Conservation (phyloP, 2,329 filamentous ascomycete genomes). For the Paecilomyces fulvus region DNA sequence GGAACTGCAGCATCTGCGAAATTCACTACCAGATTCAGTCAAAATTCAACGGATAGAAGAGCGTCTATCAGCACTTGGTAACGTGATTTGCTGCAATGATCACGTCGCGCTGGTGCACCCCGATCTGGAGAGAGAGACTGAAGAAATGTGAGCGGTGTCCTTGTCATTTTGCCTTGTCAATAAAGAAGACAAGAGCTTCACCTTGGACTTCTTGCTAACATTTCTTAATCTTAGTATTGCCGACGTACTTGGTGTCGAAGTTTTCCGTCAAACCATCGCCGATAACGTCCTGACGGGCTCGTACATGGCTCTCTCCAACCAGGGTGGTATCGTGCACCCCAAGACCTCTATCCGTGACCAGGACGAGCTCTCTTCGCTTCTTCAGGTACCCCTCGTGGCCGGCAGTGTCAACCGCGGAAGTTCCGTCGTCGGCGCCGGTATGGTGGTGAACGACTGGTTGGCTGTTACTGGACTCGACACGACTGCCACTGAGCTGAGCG, state of each 20-base stretch:
- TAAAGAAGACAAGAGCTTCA: background rate
- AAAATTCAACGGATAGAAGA: conserved; percentile 98
- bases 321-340: conserved; percentile 92
- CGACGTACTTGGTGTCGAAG: conserved; percentile 64
- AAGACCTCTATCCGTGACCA: conserved; percentile 97
- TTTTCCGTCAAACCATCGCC: conserved; percentile 74
- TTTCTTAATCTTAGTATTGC: conserved; percentile 50
- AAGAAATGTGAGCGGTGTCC: conserved; percentile 60
- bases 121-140: conserved; percentile 92
- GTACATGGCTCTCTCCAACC: conserved; percentile 95
- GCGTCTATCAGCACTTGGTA: conserved; percentile 86
- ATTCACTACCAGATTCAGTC: conserved; percentile 82
- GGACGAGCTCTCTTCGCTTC: conserved; percentile 85
- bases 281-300: conserved; percentile 94
- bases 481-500: conserved; percentile 93
- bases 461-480: conserved; percentile 90
- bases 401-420: conserved; percentile 89
- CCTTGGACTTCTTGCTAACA: background rate
- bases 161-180: background rate
- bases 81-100: conserved; percentile 94
- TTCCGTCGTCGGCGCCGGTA: conserved; percentile 89
- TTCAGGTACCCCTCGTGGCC: conserved; percentile 92
- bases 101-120: conserved; percentile 95
- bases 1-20: conserved; percentile 93
- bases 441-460: conserved; percentile 98